Evolutionary conservation across 1,284 basidiomycete genomes (phyloP).

Genomic region (Flammula alnicola): DNA sequence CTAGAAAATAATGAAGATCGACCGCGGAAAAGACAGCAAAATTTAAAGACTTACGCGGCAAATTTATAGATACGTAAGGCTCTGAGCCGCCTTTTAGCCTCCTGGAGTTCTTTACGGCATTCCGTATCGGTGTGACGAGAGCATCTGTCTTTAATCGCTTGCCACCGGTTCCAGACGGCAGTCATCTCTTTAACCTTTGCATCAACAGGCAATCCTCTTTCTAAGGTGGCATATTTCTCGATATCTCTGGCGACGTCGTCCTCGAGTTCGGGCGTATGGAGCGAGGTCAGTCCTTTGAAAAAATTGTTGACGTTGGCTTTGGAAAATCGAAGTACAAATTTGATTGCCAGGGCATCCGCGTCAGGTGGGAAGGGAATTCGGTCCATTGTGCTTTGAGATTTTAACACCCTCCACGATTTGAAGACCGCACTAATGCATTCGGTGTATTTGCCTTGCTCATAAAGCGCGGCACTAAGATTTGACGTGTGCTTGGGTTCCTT

Average conservation of each 20-base stretch:
- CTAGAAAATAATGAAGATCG: not conserved
- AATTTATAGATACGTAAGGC: slow-evolving; percentile 5
- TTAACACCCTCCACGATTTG: slow-evolving; percentile 3
- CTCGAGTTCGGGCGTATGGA: not conserved
- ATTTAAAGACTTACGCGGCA: not conserved
- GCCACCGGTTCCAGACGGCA: slow-evolving; percentile 1
- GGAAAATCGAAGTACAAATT: not conserved
- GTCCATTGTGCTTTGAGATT: not conserved
- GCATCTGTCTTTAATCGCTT: not conserved
- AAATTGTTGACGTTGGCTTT: slow-evolving; percentile 2
- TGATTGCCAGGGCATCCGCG: slow-evolving; percentile 1
- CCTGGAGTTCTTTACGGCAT: not conserved
- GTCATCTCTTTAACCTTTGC: slow-evolving; percentile 1
- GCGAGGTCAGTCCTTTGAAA: not conserved
- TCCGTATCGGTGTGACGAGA: not conserved
- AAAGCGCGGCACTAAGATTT: slow-evolving; percentile 8
- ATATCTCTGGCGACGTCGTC: not conserved
- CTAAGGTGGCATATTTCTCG: not conserved
- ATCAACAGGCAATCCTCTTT: not conserved
- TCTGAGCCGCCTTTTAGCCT: slow-evolving; percentile 1
- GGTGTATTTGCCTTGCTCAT: slow-evolving; percentile 11
- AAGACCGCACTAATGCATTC: not conserved
- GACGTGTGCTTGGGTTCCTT: slow-evolving; percentile 12
- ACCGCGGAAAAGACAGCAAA: not conserved
- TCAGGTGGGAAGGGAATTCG: not conserved